Percentiles rank a stretch among this genome's conserved stretches.
phyloP scores from a whole-genome alignment of 352 stramenopile species.

The Phytopythium boreale region DNA sequence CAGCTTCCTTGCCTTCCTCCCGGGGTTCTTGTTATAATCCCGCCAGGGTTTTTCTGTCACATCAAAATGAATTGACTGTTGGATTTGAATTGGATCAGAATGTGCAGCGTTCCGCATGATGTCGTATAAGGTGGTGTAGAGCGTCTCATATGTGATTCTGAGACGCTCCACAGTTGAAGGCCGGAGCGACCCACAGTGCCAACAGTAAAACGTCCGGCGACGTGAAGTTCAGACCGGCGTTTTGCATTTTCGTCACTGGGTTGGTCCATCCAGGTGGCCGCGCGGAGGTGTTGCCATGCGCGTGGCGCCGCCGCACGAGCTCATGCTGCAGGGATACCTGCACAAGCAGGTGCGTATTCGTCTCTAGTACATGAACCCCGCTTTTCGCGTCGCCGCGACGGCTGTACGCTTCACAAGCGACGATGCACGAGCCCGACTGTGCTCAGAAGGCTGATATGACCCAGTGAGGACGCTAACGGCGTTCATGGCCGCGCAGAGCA shows the following conservation, averaged over 20 bases:
- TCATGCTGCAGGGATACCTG: slow-evolving; percentile 78
- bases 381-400: neutral
- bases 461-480: neutral
- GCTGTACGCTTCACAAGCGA: neutral
- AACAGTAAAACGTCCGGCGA: neutral
- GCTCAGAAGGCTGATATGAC: too few relatives aligned
- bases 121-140: neutral
- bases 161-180: neutral
- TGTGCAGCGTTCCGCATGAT: neutral
- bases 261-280: neutral
- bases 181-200: too few relatives aligned
- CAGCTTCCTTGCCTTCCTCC: neutral
- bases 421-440: neutral
- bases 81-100: neutral
- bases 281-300: slow-evolving; percentile 30
- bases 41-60: neutral
- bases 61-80: neutral
- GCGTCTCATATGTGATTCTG: too few relatives aligned
- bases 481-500: slow-evolving; percentile 41
- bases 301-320: slow-evolving; percentile 37
- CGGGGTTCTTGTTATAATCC: neutral
- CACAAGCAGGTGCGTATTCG: slow-evolving; percentile 61
- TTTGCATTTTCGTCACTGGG: neutral
- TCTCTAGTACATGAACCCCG: neutral
- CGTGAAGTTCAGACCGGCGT: neutral